These are phyloP conservation scores for Kalaharituber pfeilii DNA, from an alignment of 2,329 filamentous ascomycete species.

Conservation along the genomic window DNA sequence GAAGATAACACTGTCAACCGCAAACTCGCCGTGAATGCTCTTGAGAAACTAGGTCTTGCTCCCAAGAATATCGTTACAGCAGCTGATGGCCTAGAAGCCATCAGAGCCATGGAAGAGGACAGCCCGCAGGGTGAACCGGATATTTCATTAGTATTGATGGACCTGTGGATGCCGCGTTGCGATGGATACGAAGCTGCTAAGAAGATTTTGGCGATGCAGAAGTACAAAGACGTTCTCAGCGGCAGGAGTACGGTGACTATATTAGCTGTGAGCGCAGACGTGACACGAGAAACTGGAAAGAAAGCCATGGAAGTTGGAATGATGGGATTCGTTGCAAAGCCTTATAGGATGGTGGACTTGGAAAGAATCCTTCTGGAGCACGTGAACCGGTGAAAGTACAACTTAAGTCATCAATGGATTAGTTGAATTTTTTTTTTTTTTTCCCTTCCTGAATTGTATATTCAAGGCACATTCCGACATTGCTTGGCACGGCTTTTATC, in stretches of 20 bases:
- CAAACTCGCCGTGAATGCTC: constrained; percentile 47
- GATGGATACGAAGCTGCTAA: constrained; percentile 54
- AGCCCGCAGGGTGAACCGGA: constrained; percentile 12
- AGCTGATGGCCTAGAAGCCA: constrained; percentile 50
- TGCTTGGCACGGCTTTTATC: background rate
- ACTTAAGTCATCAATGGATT: background rate
- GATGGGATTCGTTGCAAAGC: constrained; percentile 52
- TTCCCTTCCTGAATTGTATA: background rate
- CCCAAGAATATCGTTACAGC: constrained; percentile 44
- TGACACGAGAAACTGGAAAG: constrained; percentile 45
- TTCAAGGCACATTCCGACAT: background rate
- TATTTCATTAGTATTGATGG: constrained; percentile 53
- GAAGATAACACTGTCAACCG: constrained; percentile 60
- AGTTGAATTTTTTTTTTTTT: background rate
- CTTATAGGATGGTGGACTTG: constrained; percentile 45
- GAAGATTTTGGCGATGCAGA: constrained; percentile 40
- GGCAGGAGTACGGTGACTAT: constrained; percentile 29
- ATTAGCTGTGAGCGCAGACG: constrained; percentile 49
- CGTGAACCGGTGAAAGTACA: background rate
- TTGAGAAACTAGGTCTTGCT: constrained; percentile 43
- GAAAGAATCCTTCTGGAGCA: constrained; percentile 36
- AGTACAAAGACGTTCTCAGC: constrained; percentile 13
- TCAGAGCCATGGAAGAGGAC: constrained; percentile 36
- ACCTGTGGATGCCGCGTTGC: constrained; percentile 60
- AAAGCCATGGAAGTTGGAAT: constrained; percentile 45